A percentile compares a stretch with the other conserved stretches of the same genome.
phyloP scores from a whole-genome alignment of 2,329 filamentous ascomycete genomes.

The Aquanectria penicillioides region DNA sequence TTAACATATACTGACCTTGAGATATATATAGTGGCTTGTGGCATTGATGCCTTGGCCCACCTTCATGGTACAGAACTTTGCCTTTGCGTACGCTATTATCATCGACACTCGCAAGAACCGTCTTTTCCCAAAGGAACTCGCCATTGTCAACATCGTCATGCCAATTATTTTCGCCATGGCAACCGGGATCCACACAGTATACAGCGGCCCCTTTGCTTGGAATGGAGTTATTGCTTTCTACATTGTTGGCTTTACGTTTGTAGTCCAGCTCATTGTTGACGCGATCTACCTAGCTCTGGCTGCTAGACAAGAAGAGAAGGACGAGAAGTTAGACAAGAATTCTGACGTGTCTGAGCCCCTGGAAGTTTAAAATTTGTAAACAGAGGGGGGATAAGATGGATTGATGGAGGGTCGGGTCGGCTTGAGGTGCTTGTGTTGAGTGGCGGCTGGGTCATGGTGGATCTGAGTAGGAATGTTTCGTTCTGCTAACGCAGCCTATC shows the following conservation, averaged over 20 bases:
- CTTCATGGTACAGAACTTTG: conserved; percentile 25
- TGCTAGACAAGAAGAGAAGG: background rate
- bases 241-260: conserved; percentile 19
- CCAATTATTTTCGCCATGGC: conserved; percentile 14
- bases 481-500: too few species aligned
- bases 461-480: too few species aligned
- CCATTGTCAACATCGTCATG: conserved; percentile 25
- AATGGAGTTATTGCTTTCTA: conserved; percentile 25
- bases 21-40: conserved; percentile 10
- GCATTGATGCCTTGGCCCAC: conserved; percentile 24
- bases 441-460: too few species aligned
- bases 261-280: conserved; percentile 18
- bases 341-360: too few species aligned
- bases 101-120: conserved; percentile 23
- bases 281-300: conserved; percentile 4
- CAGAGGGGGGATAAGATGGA: too few species aligned
- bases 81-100: conserved; percentile 27
- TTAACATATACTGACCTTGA: background rate
- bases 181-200: conserved; percentile 19
- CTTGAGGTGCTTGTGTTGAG: too few species aligned
- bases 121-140: conserved; percentile 27
- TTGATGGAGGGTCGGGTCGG: too few species aligned
- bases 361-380: too few species aligned
- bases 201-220: conserved; percentile 25
- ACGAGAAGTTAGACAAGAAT: background rate